These are phyloP conservation scores for Zancudomyces culisetae DNA, from an alignment of 371 early-diverging fungal species.

Conservation along the genomic window DNA sequence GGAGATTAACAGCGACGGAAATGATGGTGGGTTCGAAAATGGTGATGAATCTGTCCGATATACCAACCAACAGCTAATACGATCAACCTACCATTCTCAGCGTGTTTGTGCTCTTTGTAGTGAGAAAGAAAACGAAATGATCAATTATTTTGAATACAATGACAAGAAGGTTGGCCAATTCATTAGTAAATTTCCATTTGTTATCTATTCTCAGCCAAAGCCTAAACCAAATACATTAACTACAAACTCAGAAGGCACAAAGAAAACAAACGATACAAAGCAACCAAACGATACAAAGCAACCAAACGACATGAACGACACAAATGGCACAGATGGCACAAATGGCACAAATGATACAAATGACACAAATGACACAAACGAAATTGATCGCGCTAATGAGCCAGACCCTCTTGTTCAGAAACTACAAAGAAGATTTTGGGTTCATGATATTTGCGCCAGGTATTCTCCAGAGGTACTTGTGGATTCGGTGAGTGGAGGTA, in stretches of 20 bases:
- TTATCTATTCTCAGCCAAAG: constrained; percentile 4
- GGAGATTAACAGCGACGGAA: background rate
- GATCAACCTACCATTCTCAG: background rate
- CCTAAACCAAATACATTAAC: too few species aligned
- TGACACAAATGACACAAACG: background rate
- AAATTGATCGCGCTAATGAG: background rate
- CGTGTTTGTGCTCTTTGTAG: constrained; percentile 22
- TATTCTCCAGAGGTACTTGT: constrained; percentile 70
- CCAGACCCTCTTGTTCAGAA: constrained; percentile 1
- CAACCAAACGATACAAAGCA: background rate
- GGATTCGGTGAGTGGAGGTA: constrained; percentile 12
- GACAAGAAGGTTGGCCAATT: constrained; percentile 10
- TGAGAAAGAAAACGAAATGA: constrained; percentile 5
- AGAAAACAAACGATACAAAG: background rate
- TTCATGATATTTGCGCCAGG: constrained; percentile 64
- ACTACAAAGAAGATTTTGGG: constrained; percentile 43
- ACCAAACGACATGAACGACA: background rate
- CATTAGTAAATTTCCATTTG: constrained; percentile 11
- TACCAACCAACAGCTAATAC: background rate
- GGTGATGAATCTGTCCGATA: background rate
- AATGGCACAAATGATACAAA: too few species aligned
- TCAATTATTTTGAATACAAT: background rate
- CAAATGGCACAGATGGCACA: too few species aligned
- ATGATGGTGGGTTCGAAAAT: constrained; percentile 6
- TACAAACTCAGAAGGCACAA: background rate